phyloP scores from a whole-genome alignment of 495 filamentous ascomycete species.

The Aspergillus nidulans region DNA sequence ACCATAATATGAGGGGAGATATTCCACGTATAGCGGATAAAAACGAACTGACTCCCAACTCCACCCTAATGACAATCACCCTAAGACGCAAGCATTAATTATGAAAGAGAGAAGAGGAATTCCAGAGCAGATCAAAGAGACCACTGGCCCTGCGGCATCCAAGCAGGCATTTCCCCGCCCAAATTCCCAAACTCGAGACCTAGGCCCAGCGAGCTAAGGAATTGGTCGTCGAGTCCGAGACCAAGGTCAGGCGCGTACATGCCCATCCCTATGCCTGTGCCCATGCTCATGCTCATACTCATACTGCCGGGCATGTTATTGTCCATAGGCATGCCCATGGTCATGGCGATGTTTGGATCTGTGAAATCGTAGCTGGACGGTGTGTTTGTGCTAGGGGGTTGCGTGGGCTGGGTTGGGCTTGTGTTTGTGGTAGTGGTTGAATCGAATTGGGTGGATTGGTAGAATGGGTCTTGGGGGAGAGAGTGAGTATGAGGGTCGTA shows the following conservation, averaged over 20 bases:
- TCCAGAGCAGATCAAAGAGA: no score
- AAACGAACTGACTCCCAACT: no score
- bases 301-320: conserved; percentile 6
- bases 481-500: conserved; percentile 2
- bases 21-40: no score
- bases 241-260: background rate
- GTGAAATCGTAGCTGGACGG: background rate
- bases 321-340: background rate
- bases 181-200: no score
- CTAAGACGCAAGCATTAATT: no score
- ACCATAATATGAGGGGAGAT: no score
- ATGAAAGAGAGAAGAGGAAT: no score
- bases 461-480: conserved; percentile 8
- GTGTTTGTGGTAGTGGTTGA: background rate
- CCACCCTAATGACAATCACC: no score
- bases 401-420: conserved; percentile 5
- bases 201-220: background rate
- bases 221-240: background rate
- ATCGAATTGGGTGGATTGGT: background rate
- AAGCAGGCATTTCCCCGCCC: no score
- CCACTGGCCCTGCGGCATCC: no score
- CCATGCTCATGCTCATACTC: background rate
- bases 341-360: background rate
- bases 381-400: background rate
- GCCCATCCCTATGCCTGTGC: background rate